Percentiles rank a stretch among this genome's conserved stretches.
Evolutionary conservation across 208 protist genomes (phyloP).

Genomic region (Spongospora subterranea): DNA sequence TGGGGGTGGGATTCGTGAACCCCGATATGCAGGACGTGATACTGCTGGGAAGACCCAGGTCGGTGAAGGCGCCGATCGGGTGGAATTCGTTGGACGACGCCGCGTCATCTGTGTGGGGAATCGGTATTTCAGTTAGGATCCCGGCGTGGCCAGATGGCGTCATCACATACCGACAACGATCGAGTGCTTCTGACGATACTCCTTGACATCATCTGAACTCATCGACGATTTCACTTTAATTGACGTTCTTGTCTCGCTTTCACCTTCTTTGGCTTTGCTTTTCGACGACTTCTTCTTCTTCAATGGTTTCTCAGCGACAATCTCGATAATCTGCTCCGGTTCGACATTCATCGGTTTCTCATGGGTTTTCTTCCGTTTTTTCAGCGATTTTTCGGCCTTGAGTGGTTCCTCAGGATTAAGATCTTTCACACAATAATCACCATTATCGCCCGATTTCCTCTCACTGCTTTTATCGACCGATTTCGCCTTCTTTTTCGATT

Average conservation of each 20-base stretch:
- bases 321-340: no score
- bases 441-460: no score
- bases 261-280: background rate
- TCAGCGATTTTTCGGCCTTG: no score
- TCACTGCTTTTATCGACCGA: no score
- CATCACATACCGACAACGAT: slow-evolving; percentile 30
- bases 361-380: no score
- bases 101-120: background rate
- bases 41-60: slow-evolving; percentile 5
- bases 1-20: slow-evolving; percentile 63
- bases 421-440: no score
- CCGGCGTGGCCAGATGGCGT: no score
- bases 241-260: background rate
- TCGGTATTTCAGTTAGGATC: no score
- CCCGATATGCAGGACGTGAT: slow-evolving; percentile 40
- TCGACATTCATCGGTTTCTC: no score
- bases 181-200: slow-evolving; percentile 19
- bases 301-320: no score
- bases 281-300: slow-evolving; percentile 4
- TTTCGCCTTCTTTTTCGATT: no score
- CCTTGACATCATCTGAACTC: background rate
- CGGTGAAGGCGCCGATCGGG: background rate
- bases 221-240: background rate
- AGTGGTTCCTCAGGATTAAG: no score
- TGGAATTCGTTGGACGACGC: background rate